Evolutionary conservation across 2,329 filamentous ascomycete species (phyloP), one percentile per base, ranked within the genome.

Genomic region (Cladosporium colombiae): DNA sequence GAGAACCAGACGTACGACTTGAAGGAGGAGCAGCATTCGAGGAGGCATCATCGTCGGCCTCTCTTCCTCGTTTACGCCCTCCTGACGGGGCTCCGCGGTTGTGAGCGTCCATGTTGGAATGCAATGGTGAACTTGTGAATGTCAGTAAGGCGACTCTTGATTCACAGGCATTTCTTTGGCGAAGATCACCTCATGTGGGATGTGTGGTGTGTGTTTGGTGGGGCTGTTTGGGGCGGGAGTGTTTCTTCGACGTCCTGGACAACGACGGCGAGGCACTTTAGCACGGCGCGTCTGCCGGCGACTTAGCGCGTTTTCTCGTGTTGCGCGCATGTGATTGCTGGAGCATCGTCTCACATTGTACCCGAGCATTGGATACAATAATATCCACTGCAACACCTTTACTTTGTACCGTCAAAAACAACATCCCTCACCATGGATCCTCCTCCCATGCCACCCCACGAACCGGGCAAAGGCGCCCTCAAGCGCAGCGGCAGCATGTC

Each of bases 81-180:
- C 80, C 84, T 69, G 81, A 73, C 62, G 80, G 80, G 21, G 80
- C 79, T 62, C 92, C 91, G 71, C 92, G 88, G 80, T 96, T 97
- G 73, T 89, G 92, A 70, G 93, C 93, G 67, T 89, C 88, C 83
- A 91, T 90, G 80, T 89, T 92, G 72, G 88, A 85, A 78, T 90
- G 89, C 68, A 96, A 85, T 77, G 93, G 93, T 78, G 92, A 96
- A 83, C 91, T 96, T 75, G 18, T 44, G 18, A 16, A 1, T 40
- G 33, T 44, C 50, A 63, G 60, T 18, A 25, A 50, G 37, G 5
- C 21, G 27, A 27, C 16, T 21, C 1, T 18, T 21, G 3, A 16
- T 33, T 10, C 35, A 31, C 27, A 33, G 8, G 29, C 50, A n/a
- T 11, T 33, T 14, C 14, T 35, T 16, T 23, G 11, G 40, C 1